Evolutionary conservation across 2,329 filamentous ascomycete genomes (phyloP).

Genomic region (Scytalidium lignicola): DNA sequence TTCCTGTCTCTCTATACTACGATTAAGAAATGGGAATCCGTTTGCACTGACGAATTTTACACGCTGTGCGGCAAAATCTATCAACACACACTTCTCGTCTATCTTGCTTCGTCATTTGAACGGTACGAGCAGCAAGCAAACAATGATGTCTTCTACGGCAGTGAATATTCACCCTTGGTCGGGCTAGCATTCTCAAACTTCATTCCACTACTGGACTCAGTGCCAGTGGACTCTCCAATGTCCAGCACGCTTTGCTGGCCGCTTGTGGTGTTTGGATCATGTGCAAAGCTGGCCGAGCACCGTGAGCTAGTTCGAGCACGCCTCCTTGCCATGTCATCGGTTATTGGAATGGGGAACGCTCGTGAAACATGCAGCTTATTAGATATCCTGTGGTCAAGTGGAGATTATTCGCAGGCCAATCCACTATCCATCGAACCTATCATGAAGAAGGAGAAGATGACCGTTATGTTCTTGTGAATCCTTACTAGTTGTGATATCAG

Average conservation of each 20-base stretch:
- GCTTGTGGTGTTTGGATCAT: conserved; percentile 1
- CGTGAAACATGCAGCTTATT: no score
- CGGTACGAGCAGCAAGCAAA: not conserved
- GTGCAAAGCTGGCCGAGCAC: not conserved
- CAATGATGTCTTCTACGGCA: no score
- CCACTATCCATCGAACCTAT: no score
- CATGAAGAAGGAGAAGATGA: no score
- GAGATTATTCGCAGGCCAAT: no score
- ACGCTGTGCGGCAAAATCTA: conserved; percentile 1
- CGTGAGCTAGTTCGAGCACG: no score
- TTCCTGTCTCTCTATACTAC: not conserved
- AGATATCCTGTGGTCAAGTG: no score
- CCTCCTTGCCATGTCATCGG: no score
- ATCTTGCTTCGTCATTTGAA: not conserved
- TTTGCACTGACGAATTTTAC: not conserved
- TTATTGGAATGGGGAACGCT: no score
- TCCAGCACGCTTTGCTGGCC: conserved; percentile 3
- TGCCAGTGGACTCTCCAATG: not conserved
- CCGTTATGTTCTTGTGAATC: no score
- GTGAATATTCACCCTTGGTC: not conserved
- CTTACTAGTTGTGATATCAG: no score
- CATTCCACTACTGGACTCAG: conserved; percentile 1
- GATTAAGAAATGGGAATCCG: not conserved
- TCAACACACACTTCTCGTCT: conserved; percentile 1
- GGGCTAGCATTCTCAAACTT: not conserved